phyloP scores from a whole-genome alignment of 1,284 basidiomycete genomes.

The Inonotus obliquus region DNA sequence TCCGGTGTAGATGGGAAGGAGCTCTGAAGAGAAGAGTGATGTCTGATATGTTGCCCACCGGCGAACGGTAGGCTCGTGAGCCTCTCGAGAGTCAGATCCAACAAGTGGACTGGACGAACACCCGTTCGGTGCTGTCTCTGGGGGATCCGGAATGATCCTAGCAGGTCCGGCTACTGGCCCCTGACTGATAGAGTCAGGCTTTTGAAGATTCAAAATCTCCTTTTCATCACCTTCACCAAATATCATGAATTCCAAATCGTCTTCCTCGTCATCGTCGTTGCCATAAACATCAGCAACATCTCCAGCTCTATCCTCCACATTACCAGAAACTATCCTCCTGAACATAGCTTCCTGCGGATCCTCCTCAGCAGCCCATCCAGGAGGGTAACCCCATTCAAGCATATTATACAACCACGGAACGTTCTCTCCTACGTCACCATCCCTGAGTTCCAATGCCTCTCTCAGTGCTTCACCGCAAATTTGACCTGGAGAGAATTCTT shows the following conservation, averaged over 20 bases:
- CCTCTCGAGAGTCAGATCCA: not conserved
- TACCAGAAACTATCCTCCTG: constrained; percentile 30
- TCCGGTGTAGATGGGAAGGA: constrained; percentile 51
- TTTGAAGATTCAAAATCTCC: constrained; percentile 22
- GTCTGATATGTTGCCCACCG: constrained; percentile 64
- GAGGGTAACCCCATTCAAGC: constrained; percentile 69
- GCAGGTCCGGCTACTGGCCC: not conserved
- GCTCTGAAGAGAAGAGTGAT: constrained; percentile 51
- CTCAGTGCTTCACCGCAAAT: constrained; percentile 46
- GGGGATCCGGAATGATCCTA: not conserved
- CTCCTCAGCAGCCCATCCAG: constrained; percentile 51
- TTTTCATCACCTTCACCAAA: constrained; percentile 36
- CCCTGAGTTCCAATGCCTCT: constrained; percentile 49
- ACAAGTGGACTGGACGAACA: too few relatives aligned
- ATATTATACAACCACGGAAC: constrained; percentile 61
- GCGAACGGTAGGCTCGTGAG: not conserved
- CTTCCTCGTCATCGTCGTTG: constrained; percentile 28
- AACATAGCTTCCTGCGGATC: constrained; percentile 51
- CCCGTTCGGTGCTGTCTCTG: not conserved
- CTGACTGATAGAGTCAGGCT: constrained; percentile 1
- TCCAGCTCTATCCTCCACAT: not conserved
- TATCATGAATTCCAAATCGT: constrained; percentile 29
- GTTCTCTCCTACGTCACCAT: constrained; percentile 27
- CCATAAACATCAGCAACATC: constrained; percentile 16
- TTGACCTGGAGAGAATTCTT: constrained; percentile 54